These are phyloP conservation scores for Plasmopara viticola DNA, from an alignment of 352 stramenopile species.

Conservation along the genomic window DNA sequence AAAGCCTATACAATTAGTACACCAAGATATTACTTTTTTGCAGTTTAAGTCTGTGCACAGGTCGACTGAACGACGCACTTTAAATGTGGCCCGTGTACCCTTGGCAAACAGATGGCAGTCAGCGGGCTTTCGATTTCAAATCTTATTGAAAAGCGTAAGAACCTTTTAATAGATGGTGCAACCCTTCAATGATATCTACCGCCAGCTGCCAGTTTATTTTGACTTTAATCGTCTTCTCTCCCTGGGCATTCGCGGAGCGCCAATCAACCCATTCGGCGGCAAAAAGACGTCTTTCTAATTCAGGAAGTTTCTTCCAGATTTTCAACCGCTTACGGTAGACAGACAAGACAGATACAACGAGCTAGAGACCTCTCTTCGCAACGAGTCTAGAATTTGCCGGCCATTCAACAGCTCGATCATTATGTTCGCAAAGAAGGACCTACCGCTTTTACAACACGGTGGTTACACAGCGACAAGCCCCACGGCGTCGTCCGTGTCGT, in stretches of 20 bases:
- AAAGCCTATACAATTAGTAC: neutral
- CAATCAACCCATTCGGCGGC: neutral
- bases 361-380: constrained; percentile 1
- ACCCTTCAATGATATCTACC: neutral
- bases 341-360: constrained; percentile 1
- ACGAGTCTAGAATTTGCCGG: constrained; percentile 23
- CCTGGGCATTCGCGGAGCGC: neutral
- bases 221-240: constrained; percentile 9
- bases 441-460: constrained; percentile 51
- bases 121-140: neutral
- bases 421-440: constrained; percentile 43
- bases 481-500: constrained; percentile 45
- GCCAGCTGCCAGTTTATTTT: neutral
- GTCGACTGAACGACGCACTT: too few species aligned
- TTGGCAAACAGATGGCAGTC: neutral
- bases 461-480: constrained; percentile 27
- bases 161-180: too few species aligned
- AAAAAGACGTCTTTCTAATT: constrained; percentile 8
- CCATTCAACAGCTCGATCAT: neutral
- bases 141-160: neutral
- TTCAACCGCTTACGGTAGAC: constrained; percentile 7
- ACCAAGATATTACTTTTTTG: neutral
- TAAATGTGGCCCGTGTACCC: too few species aligned
- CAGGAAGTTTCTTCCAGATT: constrained; percentile 21
- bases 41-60: too few species aligned